These are phyloP conservation scores for Moesziomyces antarcticus DNA, from an alignment of 1,284 basidiomycete species.

Conservation along the genomic window DNA sequence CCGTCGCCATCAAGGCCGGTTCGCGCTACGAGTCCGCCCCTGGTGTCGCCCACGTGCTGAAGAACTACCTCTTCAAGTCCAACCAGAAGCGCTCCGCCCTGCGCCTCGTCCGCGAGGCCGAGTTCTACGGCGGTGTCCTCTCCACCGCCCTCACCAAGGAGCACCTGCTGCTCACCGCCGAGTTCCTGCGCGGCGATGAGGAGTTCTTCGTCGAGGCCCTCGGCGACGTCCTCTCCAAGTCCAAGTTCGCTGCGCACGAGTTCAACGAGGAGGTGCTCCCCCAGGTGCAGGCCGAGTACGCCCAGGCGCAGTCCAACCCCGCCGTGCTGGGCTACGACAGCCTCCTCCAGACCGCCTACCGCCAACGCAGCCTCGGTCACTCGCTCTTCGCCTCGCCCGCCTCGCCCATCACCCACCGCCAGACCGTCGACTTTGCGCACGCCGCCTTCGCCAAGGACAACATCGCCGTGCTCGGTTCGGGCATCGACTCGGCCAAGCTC, in stretches of 20 bases:
- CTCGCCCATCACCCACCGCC: slow-evolving; percentile 54
- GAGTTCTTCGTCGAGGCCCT: slow-evolving; percentile 65
- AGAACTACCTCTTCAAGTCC: slow-evolving; percentile 66
- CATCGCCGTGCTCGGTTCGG: slow-evolving; percentile 64
- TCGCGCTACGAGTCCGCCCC: slow-evolving; percentile 58
- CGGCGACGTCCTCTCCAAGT: slow-evolving; percentile 59
- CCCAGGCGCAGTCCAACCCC: slow-evolving; percentile 55
- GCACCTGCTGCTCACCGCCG: slow-evolving; percentile 89
- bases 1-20: slow-evolving; percentile 61
- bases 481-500: slow-evolving; percentile 55
- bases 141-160: slow-evolving; percentile 87
- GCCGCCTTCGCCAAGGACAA: slow-evolving; percentile 63
- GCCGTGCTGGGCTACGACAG: slow-evolving; percentile 58
- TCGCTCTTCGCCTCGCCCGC: slow-evolving; percentile 64
- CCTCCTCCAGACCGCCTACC: slow-evolving; percentile 65
- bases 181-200: slow-evolving; percentile 94
- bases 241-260: slow-evolving; percentile 62
- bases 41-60: slow-evolving; percentile 59
- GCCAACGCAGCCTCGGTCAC: slow-evolving; percentile 61
- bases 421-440: slow-evolving; percentile 52
- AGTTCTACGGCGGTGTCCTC: slow-evolving; percentile 92
- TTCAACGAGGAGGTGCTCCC: slow-evolving; percentile 66
- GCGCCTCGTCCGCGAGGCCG: slow-evolving; percentile 89
- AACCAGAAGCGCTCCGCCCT: slow-evolving; percentile 79
- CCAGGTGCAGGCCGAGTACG: slow-evolving; percentile 57